Evolutionary conservation across 1,284 basidiomycete genomes (phyloP).

Genomic region (Tilletia horrida): DNA sequence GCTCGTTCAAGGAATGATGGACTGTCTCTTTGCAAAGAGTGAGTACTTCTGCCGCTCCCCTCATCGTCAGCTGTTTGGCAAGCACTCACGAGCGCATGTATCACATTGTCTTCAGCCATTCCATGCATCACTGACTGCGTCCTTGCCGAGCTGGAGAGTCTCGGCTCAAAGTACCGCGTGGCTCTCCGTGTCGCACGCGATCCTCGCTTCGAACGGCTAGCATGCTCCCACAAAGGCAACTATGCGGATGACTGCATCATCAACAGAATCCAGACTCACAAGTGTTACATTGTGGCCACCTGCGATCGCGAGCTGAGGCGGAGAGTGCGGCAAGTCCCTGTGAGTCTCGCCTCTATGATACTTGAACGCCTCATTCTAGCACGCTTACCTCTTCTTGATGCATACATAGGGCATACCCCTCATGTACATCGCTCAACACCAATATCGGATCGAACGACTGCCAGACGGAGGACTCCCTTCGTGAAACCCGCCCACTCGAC

Average conservation of each 20-base stretch:
- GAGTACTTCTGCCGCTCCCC: slow-evolving; percentile 56
- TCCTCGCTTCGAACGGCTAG: slow-evolving; percentile 88
- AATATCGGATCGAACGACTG: slow-evolving; percentile 49
- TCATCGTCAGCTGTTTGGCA: background rate
- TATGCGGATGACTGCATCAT: slow-evolving; percentile 99
- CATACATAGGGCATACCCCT: slow-evolving; percentile 45
- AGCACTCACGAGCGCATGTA: background rate
- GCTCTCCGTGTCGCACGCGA: slow-evolving; percentile 95
- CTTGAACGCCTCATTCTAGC: background rate
- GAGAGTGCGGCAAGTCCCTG: slow-evolving; percentile 72
- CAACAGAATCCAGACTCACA: slow-evolving; percentile 86
- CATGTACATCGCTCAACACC: slow-evolving; percentile 51
- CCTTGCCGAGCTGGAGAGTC: slow-evolving; percentile 93
- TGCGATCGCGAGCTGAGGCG: slow-evolving; percentile 92
- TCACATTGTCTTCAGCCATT: slow-evolving; percentile 66
- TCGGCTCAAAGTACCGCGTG: slow-evolving; percentile 91
- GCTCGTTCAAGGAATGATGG: slow-evolving; percentile 97
- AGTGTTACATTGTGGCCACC: slow-evolving; percentile 96
- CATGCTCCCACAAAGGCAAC: slow-evolving; percentile 87
- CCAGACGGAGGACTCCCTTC: slow-evolving; percentile 50
- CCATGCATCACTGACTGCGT: slow-evolving; percentile 98
- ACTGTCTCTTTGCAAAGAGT: slow-evolving; percentile 99
- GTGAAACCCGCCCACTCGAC: background rate
- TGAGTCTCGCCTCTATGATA: slow-evolving; percentile 19
- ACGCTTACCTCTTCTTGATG: background rate